Evolutionary conservation across 192 early-diverging fungal species (phyloP).

Genomic region (Coemansia erecta): DNA sequence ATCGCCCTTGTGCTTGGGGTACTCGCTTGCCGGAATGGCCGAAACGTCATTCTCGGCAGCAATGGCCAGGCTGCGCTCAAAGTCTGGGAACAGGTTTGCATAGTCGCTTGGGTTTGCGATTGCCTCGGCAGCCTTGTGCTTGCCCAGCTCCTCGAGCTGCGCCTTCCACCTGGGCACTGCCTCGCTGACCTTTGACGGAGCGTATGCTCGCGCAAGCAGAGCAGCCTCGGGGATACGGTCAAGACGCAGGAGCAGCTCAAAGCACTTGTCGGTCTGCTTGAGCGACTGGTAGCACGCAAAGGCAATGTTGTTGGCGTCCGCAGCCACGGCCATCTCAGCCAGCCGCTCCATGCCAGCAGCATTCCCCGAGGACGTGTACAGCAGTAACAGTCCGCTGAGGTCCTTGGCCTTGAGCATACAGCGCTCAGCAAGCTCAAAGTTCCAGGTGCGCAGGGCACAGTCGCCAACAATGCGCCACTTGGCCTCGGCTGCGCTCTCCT

Average conservation of each 20-base stretch:
- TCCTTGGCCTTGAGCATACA: constrained; percentile 87
- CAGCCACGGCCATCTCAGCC: constrained; percentile 59
- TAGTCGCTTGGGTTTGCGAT: constrained; percentile 84
- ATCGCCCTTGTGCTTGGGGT: constrained; percentile 26
- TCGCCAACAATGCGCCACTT: constrained; percentile 96
- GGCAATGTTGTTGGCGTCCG: constrained; percentile 89
- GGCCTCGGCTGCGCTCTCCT: constrained; percentile 74
- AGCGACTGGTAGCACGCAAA: constrained; percentile 79
- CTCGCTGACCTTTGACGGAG: constrained; percentile 70
- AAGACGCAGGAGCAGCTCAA: constrained; percentile 82
- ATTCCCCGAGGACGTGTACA: constrained; percentile 90
- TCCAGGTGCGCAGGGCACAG: constrained; percentile 84
- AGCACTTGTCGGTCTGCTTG: constrained; percentile 74
- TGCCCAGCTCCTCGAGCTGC: constrained; percentile 62
- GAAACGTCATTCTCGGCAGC: background rate
- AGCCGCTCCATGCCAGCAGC: constrained; percentile 70
- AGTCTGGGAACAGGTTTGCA: constrained; percentile 85
- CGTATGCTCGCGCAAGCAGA: constrained; percentile 85
- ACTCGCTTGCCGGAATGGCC: constrained; percentile 15
- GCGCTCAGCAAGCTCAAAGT: constrained; percentile 87
- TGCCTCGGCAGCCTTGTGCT: constrained; percentile 81
- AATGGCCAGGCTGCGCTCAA: constrained; percentile 29
- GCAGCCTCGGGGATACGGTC: constrained; percentile 94
- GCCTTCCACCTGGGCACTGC: constrained; percentile 80
- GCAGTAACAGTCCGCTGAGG: constrained; percentile 82